A percentile compares a stretch with the other conserved stretches of the same genome.
Evolutionary conservation across 129 eudicot species (phyloP).

Genomic region (Gnaphalium uliginosum): DNA sequence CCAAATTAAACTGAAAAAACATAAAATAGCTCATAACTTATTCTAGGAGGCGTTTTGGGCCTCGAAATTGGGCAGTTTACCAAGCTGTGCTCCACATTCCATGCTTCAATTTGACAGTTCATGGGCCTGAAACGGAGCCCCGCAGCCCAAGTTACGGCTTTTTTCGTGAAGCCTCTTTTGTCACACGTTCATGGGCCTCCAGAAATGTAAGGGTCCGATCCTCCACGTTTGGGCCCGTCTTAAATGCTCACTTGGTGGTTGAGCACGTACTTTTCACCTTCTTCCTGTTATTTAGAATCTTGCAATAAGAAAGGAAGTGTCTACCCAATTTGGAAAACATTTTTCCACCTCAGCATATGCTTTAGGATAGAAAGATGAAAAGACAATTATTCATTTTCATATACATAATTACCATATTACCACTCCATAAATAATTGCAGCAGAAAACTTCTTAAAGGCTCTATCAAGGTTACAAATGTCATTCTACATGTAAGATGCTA

Average conservation of each 20-base stretch:
- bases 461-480: conserved; percentile 31
- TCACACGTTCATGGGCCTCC: no score
- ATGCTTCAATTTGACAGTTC: no score
- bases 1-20: no score
- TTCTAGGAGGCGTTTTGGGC: no score
- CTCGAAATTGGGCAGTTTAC: no score
- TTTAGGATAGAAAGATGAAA: conserved; percentile 21
- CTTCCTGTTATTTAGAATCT: conserved; percentile 20
- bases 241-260: conserved; percentile 19
- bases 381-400: conserved; percentile 13
- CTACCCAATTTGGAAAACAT: conserved; percentile 22
- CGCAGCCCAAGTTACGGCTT: no score
- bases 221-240: no score
- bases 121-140: no score
- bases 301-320: conserved; percentile 11
- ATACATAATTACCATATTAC: conserved; percentile 24
- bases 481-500: conserved; percentile 20
- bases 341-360: conserved; percentile 36
- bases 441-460: conserved; percentile 14
- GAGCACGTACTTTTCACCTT: conserved; percentile 21
- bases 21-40: no score
- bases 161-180: no score
- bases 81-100: no score
- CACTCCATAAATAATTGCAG: conserved; percentile 24
- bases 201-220: no score